Evolutionary conservation across 2,329 filamentous ascomycete species (phyloP).

Genomic region (Botryotinia globosa): DNA sequence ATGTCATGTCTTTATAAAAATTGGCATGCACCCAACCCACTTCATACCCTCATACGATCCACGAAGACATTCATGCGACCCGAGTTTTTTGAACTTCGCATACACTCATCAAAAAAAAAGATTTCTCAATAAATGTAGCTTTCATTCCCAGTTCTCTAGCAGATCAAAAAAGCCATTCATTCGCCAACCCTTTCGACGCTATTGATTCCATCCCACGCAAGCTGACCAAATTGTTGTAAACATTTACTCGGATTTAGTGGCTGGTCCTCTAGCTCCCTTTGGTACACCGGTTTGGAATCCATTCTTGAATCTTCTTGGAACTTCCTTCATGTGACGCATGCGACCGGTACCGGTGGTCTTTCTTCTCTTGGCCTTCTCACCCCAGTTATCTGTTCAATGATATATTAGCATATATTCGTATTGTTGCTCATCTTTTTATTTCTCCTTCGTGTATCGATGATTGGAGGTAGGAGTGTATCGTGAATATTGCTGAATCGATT

Average conservation of each 20-base stretch:
- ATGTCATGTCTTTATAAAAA: conserved; percentile 15
- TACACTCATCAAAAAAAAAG: conserved; percentile 18
- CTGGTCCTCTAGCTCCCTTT: conserved; percentile 74
- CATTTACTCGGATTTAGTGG: conserved; percentile 38
- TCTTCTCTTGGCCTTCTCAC: conserved; percentile 99
- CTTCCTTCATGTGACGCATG: conserved; percentile 90
- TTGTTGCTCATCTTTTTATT: conserved; percentile 50
- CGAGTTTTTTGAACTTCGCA: neutral
- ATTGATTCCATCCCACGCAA: conserved; percentile 37
- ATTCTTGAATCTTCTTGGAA: conserved; percentile 94
- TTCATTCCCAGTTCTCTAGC: conserved; percentile 18
- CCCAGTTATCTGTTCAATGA: conserved; percentile 90
- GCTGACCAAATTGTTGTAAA: conserved; percentile 29
- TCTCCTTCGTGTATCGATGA: conserved; percentile 23
- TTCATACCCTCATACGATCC: conserved; percentile 7
- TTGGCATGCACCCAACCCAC: conserved; percentile 5
- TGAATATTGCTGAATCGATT: neutral
- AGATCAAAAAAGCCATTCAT: conserved; percentile 20
- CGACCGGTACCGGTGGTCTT: conserved; percentile 98
- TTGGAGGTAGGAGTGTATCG: neutral
- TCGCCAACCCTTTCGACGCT: conserved; percentile 31
- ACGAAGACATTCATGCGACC: conserved; percentile 11
- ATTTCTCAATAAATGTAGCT: conserved; percentile 7
- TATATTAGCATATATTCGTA: conserved; percentile 65
- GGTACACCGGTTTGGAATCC: conserved; percentile 90